Base-by-base conservation (phyloP, 2,329 filamentous ascomycete species). In the Aspergillus amoenus region DNA sequence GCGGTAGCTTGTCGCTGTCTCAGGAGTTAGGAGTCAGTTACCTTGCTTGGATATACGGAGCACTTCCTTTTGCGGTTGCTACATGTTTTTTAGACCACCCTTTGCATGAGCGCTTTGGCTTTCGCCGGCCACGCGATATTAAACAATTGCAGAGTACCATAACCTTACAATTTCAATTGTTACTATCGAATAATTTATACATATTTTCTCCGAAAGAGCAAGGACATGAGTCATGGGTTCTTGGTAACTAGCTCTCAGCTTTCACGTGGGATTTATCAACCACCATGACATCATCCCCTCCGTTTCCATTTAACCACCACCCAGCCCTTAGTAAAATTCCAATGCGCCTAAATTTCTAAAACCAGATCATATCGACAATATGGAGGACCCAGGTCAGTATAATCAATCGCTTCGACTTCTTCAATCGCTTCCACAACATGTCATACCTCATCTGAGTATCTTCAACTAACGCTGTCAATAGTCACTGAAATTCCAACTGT, bases 401-500 rank as follows among this genome's bases (percentile, higher is more conserved):
- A 43, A 3, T 43, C 22, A 37, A 15, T 42, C 13, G 5, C 18
- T 37, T 50, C n/a, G 11, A 11, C 8, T 22, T 32, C 4, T 30
- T 7, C 22, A 13, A 13, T 7, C 15, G 12, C 5, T n/a, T 37
- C 34, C 34, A n/a, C 12, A 9, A 2, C 34, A 15, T 6, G 34
- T 40, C 11, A 30, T 15, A 3, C 21, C 47, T 21, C 17, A 27
- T 9, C 47, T 4, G 11, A 41, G 6, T 17, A 18, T 5, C 45
- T 30, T 12, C 27, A 6, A 37, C 27, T 34, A 34, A 47, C 27
- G 11, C 34, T 34, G 4, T 32, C 34, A 47, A 34, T 18, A 79
- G 79, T 79, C 24, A 67, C 75, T 52, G 87, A 95, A 60, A 88
- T 93, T 63, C 69, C 79, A 21, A 71, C 73, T 11, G 79, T 96